phyloP scores from a whole-genome alignment of 2,329 filamentous ascomycete species.

The Epichloe bromicola region DNA sequence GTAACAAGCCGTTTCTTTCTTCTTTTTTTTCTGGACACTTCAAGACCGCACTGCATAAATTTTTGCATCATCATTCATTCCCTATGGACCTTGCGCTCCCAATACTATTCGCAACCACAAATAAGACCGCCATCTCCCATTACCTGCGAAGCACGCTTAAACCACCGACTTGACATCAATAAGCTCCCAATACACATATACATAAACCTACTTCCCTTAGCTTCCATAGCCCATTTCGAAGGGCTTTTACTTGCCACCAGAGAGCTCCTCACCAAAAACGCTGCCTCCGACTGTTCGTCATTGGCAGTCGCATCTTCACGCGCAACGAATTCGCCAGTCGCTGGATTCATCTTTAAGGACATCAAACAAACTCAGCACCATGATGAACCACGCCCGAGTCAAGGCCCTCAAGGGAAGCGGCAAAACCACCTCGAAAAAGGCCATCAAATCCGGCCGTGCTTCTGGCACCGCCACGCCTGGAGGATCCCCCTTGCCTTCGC shows the following conservation, averaged over 20 bases:
- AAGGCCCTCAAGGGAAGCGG: constrained; percentile 56
- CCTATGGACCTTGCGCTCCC: constrained; percentile 3
- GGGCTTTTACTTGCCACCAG: neutral
- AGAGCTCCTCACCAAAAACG: neutral
- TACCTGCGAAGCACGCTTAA: neutral
- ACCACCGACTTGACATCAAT: constrained; percentile 2
- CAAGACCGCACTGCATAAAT: neutral
- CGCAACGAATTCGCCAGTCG: neutral
- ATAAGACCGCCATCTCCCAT: neutral
- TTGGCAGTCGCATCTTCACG: neutral
- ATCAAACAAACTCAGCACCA: neutral
- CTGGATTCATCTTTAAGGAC: neutral
- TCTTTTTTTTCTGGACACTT: neutral
- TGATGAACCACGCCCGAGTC: constrained; percentile 52
- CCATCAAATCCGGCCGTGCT: constrained; percentile 43
- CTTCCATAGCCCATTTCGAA: neutral
- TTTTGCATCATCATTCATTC: neutral
- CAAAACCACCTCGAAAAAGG: constrained; percentile 61
- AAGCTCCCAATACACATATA: neutral
- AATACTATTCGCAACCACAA: neutral
- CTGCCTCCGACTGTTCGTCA: too few species aligned
- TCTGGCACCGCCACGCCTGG: constrained; percentile 44
- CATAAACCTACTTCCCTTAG: neutral
- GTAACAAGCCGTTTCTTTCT: neutral
- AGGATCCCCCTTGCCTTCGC: constrained; percentile 45